Evolutionary conservation across 2,329 filamentous ascomycete genomes (phyloP).

Genomic region (Epichloe brachyelytri): DNA sequence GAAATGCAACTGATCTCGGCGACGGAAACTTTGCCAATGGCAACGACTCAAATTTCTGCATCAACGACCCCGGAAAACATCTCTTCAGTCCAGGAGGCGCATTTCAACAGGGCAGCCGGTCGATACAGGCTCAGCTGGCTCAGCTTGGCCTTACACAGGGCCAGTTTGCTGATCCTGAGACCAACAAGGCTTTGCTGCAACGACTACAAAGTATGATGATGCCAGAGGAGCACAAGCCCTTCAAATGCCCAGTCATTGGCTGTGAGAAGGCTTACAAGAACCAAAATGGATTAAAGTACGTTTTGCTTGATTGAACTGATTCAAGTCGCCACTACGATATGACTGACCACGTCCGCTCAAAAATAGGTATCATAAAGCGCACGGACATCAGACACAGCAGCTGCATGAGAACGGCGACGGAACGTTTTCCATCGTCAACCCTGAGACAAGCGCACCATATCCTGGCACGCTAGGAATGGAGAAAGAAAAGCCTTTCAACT

Average conservation of each 20-base stretch:
- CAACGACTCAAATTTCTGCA: slow-evolving; percentile 42
- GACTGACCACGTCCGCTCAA: background rate
- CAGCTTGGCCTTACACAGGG: slow-evolving; percentile 64
- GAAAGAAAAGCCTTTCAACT: slow-evolving; percentile 98
- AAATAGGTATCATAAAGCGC: slow-evolving; percentile 56
- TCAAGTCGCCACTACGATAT: too few relatives aligned
- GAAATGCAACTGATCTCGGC: slow-evolving; percentile 38
- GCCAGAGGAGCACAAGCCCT: slow-evolving; percentile 91
- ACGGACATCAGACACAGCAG: slow-evolving; percentile 93
- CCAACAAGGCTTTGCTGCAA: slow-evolving; percentile 46
- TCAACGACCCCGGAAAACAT: slow-evolving; percentile 90
- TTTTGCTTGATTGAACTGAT: slow-evolving; percentile 6
- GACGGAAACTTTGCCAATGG: slow-evolving; percentile 39
- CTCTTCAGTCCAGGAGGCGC: slow-evolving; percentile 77
- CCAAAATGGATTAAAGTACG: slow-evolving; percentile 92
- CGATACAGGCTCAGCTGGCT: slow-evolving; percentile 54
- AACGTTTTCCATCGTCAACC: slow-evolving; percentile 96
- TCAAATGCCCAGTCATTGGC: slow-evolving; percentile 93
- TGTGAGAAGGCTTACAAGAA: slow-evolving; percentile 99
- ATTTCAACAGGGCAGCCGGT: slow-evolving; percentile 49
- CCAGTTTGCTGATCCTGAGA: slow-evolving; percentile 67
- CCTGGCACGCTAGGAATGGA: slow-evolving; percentile 98
- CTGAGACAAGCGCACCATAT: slow-evolving; percentile 85
- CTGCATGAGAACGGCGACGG: slow-evolving; percentile 94
- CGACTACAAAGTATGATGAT: slow-evolving; percentile 48